Conservation (phyloP, 2,329 filamentous ascomycete species). For the Diaporthe longicolla region DNA sequence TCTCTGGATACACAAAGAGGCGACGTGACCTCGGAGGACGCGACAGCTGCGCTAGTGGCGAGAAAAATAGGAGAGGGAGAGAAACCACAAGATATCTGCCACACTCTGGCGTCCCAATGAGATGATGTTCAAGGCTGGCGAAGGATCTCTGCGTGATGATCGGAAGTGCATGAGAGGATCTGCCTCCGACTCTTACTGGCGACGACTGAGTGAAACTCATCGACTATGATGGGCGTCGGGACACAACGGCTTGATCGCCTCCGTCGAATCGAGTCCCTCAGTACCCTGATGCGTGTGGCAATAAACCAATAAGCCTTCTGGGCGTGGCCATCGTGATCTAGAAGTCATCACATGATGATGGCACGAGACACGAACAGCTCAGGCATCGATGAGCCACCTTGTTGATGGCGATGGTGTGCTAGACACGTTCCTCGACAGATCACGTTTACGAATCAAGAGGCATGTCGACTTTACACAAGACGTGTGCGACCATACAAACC, state of each 20-base stretch:
- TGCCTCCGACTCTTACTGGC: neutral
- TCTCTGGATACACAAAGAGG: neutral
- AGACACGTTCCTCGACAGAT: neutral
- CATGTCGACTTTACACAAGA: neutral
- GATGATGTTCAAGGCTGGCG: fast-evolving
- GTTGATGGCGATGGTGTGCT: neutral
- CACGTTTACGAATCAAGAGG: neutral
- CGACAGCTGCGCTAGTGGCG: neutral
- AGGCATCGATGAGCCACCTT: neutral
- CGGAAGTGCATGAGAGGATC: too few relatives aligned
- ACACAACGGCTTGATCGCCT: neutral
- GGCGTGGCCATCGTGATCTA: neutral
- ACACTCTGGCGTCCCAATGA: neutral
- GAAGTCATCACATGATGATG: neutral
- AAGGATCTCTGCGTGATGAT: neutral
- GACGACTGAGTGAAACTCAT: neutral
- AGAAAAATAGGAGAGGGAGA: too few relatives aligned
- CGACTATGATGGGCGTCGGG: too few relatives aligned
- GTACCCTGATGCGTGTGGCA: neutral
- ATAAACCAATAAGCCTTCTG: too few relatives aligned
- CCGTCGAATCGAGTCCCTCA: neutral
- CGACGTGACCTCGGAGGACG: neutral
- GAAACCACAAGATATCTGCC: neutral
- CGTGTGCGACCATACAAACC: neutral
- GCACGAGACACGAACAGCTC: neutral